A percentile compares a stretch with the other conserved stretches of the same genome.
Conservation (phyloP, 2,329 filamentous ascomycete genomes). For the Botryotinia calthae region DNA sequence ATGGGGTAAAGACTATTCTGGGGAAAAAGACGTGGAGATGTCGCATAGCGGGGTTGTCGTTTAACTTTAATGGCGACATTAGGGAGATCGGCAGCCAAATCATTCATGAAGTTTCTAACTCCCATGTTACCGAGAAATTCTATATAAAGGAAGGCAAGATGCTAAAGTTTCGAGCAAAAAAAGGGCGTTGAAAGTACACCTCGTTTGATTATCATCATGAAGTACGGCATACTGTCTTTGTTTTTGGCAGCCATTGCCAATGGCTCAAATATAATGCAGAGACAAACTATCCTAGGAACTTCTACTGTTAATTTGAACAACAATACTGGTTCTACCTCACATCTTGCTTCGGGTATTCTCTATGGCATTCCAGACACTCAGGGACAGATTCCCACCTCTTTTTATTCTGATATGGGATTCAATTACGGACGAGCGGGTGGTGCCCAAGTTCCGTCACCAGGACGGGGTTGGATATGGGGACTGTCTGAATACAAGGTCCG, state of each 20-base stretch:
- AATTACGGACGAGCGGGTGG: slow-evolving; percentile 44
- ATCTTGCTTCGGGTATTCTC: slow-evolving; percentile 43
- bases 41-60: neutral
- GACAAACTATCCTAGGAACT: slow-evolving; percentile 3
- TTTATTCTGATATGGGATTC: slow-evolving; percentile 43
- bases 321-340: slow-evolving; percentile 35
- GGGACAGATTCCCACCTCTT: slow-evolving; percentile 42
- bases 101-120: neutral
- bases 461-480: slow-evolving; percentile 43
- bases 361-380: slow-evolving; percentile 44
- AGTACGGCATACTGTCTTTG: neutral
- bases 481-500: slow-evolving; percentile 34
- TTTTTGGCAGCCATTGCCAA: neutral
- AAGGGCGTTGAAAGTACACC: neutral
- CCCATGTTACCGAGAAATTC: neutral
- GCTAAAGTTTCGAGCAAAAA: neutral
- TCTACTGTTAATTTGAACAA: slow-evolving; percentile 33
- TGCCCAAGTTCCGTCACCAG: slow-evolving; percentile 39
- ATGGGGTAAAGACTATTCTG: neutral
- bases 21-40: neutral
- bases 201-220: neutral
- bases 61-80: neutral
- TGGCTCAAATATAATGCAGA: neutral
- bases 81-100: neutral
- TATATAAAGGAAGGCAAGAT: neutral